phyloP scores from a whole-genome alignment of 106 monocot species.

The Dendrobium nobile region DNA sequence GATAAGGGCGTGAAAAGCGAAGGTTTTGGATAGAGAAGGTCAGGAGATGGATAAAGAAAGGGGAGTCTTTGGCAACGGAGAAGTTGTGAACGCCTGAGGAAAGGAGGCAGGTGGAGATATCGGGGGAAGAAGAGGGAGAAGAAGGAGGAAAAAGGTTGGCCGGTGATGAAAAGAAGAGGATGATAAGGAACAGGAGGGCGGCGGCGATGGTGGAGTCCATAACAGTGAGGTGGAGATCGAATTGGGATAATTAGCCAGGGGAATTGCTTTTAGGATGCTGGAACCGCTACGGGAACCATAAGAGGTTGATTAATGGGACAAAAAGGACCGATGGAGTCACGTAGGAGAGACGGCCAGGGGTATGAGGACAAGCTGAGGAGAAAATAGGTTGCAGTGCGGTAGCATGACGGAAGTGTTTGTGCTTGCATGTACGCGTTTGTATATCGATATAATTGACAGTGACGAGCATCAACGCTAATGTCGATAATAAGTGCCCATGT shows the following conservation, averaged over 20 bases:
- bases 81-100: conserved; percentile 23
- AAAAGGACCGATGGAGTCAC: too few relatives aligned
- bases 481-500: too few relatives aligned
- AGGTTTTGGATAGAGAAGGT: conserved; percentile 43
- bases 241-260: background rate
- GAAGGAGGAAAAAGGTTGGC: background rate
- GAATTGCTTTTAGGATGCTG: background rate
- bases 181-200: background rate
- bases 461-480: too few relatives aligned
- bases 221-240: background rate
- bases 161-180: too few relatives aligned
- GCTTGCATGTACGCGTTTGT: too few relatives aligned
- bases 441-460: too few relatives aligned
- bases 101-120: conserved; percentile 25
- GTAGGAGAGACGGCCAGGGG: too few relatives aligned
- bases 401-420: too few relatives aligned
- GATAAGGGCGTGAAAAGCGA: conserved; percentile 17
- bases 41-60: conserved; percentile 14
- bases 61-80: conserved; percentile 5
- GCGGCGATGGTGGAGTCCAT: background rate
- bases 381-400: too few relatives aligned
- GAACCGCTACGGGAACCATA: too few relatives aligned
- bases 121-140: background rate
- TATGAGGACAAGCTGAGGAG: too few relatives aligned
- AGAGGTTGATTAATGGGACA: too few relatives aligned